Base-by-base conservation (phyloP, 306 rosid species). In the Prunus mongolica region DNA sequence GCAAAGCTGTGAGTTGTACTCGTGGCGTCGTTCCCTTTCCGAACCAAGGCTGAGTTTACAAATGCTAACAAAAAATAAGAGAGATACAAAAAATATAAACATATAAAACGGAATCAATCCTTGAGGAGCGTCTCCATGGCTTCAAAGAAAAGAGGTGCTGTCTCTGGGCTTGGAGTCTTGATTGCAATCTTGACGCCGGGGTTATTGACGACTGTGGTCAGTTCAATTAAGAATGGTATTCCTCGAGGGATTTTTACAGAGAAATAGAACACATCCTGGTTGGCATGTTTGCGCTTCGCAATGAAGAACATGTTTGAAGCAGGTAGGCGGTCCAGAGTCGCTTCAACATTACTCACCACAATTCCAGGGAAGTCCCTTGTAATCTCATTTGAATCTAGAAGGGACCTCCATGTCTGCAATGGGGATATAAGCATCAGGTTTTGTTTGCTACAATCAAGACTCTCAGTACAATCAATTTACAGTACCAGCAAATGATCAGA, bases 251-350 rank as follows among this genome's bases (percentile, higher is more conserved):
- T 73, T 79, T 88, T 92, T 47, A 90, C 84, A 25, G 99, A 95
- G 91, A 95, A 91, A 89, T 95, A 95, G 82, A 95, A 92, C 77
- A 95, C 99, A 50, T 95, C 99, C 82, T 95, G 96, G 88, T 92
- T 92, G 13, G 92, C 93, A 46, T 92, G 87, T 81, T 88, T 95
- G 83, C 97, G 96, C 76, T 90, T 90, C 0, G 97, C 97, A 75
- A 95, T 92, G 50, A 92, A 92, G 91, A 95, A 95, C 93, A 92
- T 83, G 78, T 89, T 89, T 69, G 97, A 85, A 44, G 90, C 82
- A 38, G 91, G 86, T 54, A 95, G 83, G 64, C 62, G 96, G 68
- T 95, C 99, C 41, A 92, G 72, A 38, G 89, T 85, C 3, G 85
- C 84, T 28, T 92, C 99, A 11, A 82, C 92, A 22, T 80, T 76